Percentiles rank a stretch among this genome's conserved stretches.
phyloP scores from a whole-genome alignment of 331 rosid genomes.

The Rhamnella rubrinervis region DNA sequence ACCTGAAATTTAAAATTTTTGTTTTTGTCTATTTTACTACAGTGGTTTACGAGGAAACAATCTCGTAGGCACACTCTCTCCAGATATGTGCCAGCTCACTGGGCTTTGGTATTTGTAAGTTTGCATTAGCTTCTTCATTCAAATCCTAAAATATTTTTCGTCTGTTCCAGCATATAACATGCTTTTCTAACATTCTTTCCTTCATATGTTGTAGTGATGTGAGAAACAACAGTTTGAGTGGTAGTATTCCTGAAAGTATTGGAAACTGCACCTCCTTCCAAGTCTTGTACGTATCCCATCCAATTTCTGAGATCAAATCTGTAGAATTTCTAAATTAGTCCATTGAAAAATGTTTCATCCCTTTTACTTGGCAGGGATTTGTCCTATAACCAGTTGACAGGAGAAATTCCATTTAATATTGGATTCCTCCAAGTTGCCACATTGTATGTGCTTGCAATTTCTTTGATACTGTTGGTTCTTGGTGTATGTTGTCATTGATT shows the following conservation, averaged over 20 bases:
- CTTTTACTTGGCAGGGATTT: constrained; percentile 62
- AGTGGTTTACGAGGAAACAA: constrained; percentile 98
- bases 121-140: constrained; percentile 4
- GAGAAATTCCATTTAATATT: constrained; percentile 91
- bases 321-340: not conserved
- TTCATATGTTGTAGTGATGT: constrained; percentile 62
- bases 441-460: constrained; percentile 50
- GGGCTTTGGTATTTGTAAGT: constrained; percentile 99
- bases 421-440: constrained; percentile 98
- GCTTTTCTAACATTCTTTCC: not conserved
- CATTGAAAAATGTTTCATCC: not conserved
- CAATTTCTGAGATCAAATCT: constrained; percentile 12
- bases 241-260: constrained; percentile 78
- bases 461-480: not conserved
- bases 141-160: not conserved
- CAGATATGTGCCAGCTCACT: constrained; percentile 92
- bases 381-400: constrained; percentile 80
- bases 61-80: constrained; percentile 76
- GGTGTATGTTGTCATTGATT: not conserved
- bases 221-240: constrained; percentile 87
- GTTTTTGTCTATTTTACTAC: not conserved
- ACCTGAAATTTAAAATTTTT: not conserved
- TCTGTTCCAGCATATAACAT: not conserved
- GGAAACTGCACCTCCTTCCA: constrained; percentile 98
- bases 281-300: constrained; percentile 79